Base-by-base conservation (phyloP, 805 yeast species). In the Cyberlindnera mycetangii region DNA sequence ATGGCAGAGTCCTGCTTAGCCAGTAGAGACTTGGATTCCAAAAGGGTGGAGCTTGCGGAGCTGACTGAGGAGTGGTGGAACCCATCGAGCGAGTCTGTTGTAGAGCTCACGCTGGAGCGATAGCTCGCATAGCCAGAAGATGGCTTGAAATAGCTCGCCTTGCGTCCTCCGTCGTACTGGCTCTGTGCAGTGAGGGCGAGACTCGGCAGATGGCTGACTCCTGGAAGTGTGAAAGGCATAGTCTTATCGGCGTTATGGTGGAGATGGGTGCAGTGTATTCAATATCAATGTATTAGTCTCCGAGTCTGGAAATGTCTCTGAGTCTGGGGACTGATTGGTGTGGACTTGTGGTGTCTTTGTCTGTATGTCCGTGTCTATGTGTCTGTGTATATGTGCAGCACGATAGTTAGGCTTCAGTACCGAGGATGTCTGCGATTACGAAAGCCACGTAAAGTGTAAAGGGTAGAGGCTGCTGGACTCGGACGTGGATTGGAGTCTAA, bases 151-250 rank as follows among this genome's bases (percentile, higher is more conserved):
- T 4, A 7, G 17, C n/a, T 19, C 8, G 32, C 19, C 16, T 27
- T 37, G 27, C 33, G 34, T 3, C n/a, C 25, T 11, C 30, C 40
- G 15, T 27, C 39, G 5, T 17, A 9, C 3, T 18, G 22, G 17
- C 25, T 21, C 5, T 18, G 19, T 5, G 32, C 22, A 12, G 40
- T 18, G 19, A 20, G 17, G 5, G 16, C 34, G 17, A 39, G 19
- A 3, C 37, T 6, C 3, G 42, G 42, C 4, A 39, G 34, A 27
- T 25, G 14, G 24, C n/a, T 39, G 31, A 39, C 32, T n/a, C 42
- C 22, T 17, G 42, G 42, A 31, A 39, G 42, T 3, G 30, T 28
- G 17, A 32, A 21, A 8, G 35, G 35, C 41, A 38, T 38, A 20
- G 25, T 14, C 17, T 28, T 28, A 7, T 10, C 15, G 15, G 20